These are phyloP conservation scores for Candida anglica DNA, from an alignment of 805 yeast genomes.

Conservation along the genomic window DNA sequence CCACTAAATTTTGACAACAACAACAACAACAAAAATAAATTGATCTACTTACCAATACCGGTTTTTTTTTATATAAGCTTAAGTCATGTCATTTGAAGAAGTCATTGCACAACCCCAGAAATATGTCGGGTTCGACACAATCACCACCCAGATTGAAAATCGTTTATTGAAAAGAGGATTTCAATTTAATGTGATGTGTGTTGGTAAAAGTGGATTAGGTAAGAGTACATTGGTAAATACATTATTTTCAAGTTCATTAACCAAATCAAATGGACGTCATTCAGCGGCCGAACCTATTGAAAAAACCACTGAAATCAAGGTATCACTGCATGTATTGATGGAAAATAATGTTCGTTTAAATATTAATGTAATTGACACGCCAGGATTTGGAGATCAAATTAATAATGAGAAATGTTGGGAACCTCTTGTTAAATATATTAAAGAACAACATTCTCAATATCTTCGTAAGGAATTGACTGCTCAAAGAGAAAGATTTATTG, in stretches of 20 bases:
- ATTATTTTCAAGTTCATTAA: constrained; percentile 77
- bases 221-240: constrained; percentile 91
- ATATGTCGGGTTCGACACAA: constrained; percentile 95
- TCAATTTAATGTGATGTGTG: constrained; percentile 90
- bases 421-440: constrained; percentile 88
- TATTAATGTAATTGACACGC: constrained; percentile 90
- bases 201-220: constrained; percentile 88
- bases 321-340: constrained; percentile 60
- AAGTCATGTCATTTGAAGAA: constrained; percentile 15
- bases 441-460: constrained; percentile 90
- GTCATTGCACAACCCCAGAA: constrained; percentile 51
- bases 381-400: constrained; percentile 97
- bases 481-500: constrained; percentile 76
- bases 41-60: too few species aligned
- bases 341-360: constrained; percentile 88
- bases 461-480: constrained; percentile 93
- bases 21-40: too few species aligned
- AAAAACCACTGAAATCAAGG: constrained; percentile 81
- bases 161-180: constrained; percentile 89
- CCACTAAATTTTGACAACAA: too few species aligned
- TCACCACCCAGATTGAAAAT: constrained; percentile 92
- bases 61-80: too few species aligned
- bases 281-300: constrained; percentile 67
- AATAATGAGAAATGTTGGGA: constrained; percentile 97
- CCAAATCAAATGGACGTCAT: constrained; percentile 70